phyloP scores from a whole-genome alignment of 2,329 filamentous ascomycete genomes.

The Fusarium pseudograminearum region DNA sequence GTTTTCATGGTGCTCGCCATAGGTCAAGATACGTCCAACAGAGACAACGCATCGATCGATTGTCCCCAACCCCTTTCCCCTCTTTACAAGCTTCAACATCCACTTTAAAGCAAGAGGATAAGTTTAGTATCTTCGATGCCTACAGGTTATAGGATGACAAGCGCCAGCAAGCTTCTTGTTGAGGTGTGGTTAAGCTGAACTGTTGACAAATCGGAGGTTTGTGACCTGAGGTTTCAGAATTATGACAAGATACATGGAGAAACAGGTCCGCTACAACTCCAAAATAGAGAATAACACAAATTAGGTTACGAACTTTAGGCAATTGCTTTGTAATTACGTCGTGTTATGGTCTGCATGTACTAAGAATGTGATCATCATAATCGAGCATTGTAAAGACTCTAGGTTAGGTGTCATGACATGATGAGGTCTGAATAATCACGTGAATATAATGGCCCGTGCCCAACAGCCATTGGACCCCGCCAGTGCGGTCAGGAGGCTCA shows the following conservation, averaged over 20 bases:
- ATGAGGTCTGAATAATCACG: slow-evolving; percentile 27
- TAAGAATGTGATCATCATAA: neutral
- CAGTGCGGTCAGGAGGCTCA: slow-evolving; percentile 42
- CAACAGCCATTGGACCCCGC: slow-evolving; percentile 39
- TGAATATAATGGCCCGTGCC: slow-evolving; percentile 38
- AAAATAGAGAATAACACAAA: neutral
- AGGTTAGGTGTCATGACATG: slow-evolving; percentile 2
- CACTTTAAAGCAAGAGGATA: neutral
- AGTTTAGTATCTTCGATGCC: neutral
- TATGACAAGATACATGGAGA: neutral
- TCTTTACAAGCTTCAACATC: neutral
- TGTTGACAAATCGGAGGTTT: neutral
- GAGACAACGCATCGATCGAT: neutral
- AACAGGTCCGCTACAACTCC: neutral
- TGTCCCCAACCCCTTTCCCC: neutral
- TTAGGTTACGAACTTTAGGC: no score
- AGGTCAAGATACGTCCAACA: neutral
- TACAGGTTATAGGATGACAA: neutral
- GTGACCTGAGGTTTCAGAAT: neutral
- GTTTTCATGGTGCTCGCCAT: neutral
- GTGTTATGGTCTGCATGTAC: no score
- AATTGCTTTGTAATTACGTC: no score
- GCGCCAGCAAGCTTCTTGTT: neutral
- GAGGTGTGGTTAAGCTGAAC: neutral
- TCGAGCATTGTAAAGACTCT: neutral